Evolutionary conservation across 345 rosid genomes (phyloP).

Genomic region (Triadica sebifera): DNA sequence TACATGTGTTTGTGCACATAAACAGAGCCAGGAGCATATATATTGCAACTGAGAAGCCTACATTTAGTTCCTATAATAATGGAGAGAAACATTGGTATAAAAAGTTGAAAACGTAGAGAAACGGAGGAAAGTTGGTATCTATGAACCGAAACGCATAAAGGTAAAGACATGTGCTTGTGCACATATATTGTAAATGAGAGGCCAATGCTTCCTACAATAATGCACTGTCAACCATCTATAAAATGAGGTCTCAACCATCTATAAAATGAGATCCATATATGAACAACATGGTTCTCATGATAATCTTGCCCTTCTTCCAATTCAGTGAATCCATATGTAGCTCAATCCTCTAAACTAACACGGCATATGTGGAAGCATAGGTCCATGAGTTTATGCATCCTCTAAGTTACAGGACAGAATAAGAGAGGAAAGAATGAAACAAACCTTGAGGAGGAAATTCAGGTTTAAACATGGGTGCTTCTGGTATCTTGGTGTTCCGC

Average conservation of each 20-base stretch:
- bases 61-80: too few relatives aligned
- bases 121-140: too few relatives aligned
- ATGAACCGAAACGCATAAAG: too few relatives aligned
- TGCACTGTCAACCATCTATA: neutral
- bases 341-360: neutral
- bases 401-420: neutral
- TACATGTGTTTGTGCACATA: neutral
- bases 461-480: conserved; percentile 82
- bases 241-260: too few relatives aligned
- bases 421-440: neutral
- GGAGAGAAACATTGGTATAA: too few relatives aligned
- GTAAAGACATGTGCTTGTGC: neutral
- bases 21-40: neutral
- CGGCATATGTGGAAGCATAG: neutral
- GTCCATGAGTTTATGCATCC: neutral
- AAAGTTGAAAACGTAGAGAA: too few relatives aligned
- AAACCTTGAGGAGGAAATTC: conserved; percentile 84
- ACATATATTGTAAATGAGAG: neutral
- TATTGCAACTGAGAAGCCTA: neutral
- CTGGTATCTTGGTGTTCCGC: conserved; percentile 66
- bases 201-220: neutral
- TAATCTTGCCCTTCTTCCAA: conserved; percentile 7
- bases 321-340: neutral
- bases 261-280: neutral
- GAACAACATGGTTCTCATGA: neutral